A percentile compares a stretch with the other conserved stretches of the same genome.
phyloP scores from a whole-genome alignment of 2,329 filamentous ascomycete species.

The Pseudofabraea citricarpa region DNA sequence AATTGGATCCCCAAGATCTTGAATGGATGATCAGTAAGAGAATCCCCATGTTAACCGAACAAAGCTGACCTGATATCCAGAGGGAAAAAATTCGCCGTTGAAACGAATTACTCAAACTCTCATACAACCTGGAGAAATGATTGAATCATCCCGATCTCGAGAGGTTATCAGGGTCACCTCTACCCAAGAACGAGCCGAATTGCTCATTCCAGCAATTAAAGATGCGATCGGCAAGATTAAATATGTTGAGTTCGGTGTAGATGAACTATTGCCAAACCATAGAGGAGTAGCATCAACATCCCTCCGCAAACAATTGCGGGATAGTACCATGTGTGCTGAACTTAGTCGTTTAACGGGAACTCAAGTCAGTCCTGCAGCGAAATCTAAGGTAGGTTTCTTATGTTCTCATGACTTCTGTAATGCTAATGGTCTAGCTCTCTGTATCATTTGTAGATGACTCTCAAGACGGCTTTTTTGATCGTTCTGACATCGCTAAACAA shows the following conservation, averaged over 20 bases:
- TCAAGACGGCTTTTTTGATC: slow-evolving; percentile 8
- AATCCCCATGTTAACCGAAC: neutral
- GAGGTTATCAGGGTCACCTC: slow-evolving; percentile 23
- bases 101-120: slow-evolving; percentile 17
- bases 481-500: slow-evolving; percentile 17
- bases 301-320: too few relatives aligned
- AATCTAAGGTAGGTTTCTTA: slow-evolving; percentile 1
- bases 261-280: slow-evolving; percentile 14
- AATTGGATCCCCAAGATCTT: slow-evolving; percentile 18
- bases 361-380: neutral
- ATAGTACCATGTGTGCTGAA: too few relatives aligned
- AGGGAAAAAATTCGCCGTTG: slow-evolving; percentile 15
- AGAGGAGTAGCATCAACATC: too few relatives aligned
- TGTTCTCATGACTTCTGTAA: slow-evolving; percentile 6
- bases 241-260: slow-evolving; percentile 11
- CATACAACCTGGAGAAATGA: slow-evolving; percentile 15
- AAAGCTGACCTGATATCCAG: slow-evolving; percentile 9
- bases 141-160: slow-evolving; percentile 22
- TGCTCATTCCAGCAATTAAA: slow-evolving; percentile 18
- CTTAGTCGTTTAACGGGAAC: too few relatives aligned
- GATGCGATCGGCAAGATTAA: slow-evolving; percentile 14
- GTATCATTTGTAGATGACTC: slow-evolving; percentile 11
- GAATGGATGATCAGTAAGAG: slow-evolving; percentile 24
- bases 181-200: slow-evolving; percentile 15
- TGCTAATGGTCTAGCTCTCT: slow-evolving; percentile 8